These are phyloP conservation scores for Trametes maxima DNA, from an alignment of 768 basidiomycete species.

Conservation along the genomic window DNA sequence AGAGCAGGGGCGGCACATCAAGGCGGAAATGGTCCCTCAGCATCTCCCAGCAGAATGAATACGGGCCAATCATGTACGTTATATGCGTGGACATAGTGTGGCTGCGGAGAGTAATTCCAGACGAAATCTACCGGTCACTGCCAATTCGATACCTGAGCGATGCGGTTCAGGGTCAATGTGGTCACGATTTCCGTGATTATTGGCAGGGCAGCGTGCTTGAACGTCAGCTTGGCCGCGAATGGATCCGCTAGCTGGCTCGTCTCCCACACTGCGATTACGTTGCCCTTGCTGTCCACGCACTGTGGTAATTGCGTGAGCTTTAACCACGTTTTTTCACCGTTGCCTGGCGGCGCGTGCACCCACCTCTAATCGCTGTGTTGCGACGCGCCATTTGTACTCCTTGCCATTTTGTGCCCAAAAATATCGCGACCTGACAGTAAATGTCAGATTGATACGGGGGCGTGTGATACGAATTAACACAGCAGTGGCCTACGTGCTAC, in stretches of 20 bases:
- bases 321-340: neutral
- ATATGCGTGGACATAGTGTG: conserved; percentile 21
- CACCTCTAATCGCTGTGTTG: conserved; percentile 70
- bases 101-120: conserved; percentile 5
- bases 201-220: conserved; percentile 58
- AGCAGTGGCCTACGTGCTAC: conserved; percentile 56
- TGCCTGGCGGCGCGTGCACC: conserved; percentile 21
- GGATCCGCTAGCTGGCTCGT: conserved; percentile 56
- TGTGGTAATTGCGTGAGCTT: conserved; percentile 32
- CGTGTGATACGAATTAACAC: neutral
- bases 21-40: neutral
- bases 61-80: conserved; percentile 26
- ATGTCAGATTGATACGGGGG: neutral
- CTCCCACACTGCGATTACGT: conserved; percentile 67
- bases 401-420: conserved; percentile 70
- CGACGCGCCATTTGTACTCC: conserved; percentile 77
- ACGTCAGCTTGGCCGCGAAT: conserved; percentile 59
- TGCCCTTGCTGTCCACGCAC: conserved; percentile 66
- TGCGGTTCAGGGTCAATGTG: conserved; percentile 72
- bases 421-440: conserved; percentile 62
- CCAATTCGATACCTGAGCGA: conserved; percentile 66
- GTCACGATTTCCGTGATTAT: conserved; percentile 79
- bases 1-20: neutral
- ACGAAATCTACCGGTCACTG: conserved; percentile 21
- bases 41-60: conserved; percentile 15